Evolutionary conservation across 225 moss, liverwort and hornwort genomes (phyloP).

Genomic region (Asterella californica): DNA sequence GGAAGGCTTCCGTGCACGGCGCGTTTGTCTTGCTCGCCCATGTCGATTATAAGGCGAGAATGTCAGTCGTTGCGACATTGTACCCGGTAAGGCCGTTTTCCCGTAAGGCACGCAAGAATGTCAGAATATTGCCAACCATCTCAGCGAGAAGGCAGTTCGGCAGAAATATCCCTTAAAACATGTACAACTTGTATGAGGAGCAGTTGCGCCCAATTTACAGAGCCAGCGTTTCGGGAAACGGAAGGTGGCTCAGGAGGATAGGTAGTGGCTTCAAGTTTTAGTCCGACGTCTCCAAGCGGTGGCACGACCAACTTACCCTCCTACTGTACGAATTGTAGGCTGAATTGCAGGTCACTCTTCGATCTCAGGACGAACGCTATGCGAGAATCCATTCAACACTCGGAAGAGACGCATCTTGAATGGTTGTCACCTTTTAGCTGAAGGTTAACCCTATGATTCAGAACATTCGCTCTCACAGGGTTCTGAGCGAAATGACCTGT

Average conservation of each 20-base stretch:
- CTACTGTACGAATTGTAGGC: not conserved
- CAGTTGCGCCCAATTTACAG: not conserved
- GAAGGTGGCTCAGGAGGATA: not conserved
- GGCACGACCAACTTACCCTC: not conserved
- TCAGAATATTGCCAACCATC: not conserved
- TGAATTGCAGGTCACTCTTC: not conserved
- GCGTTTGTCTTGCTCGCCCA: conserved; percentile 1
- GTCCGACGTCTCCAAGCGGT: not conserved
- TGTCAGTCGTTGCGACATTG: not conserved
- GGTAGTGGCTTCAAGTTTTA: not conserved
- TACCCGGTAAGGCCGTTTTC: not conserved
- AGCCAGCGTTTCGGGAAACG: not conserved
- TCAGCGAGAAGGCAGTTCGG: not conserved
- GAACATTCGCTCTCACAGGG: not conserved
- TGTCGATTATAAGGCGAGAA: not conserved
- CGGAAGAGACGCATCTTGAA: not conserved
- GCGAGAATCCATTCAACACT: not conserved
- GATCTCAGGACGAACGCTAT: not conserved
- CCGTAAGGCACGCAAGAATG: not conserved
- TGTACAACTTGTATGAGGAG: not conserved
- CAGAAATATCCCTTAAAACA: no score
- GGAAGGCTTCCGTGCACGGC: not conserved
- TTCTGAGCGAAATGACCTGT: not conserved
- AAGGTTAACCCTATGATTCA: not conserved
- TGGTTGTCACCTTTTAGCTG: not conserved